Conservation (phyloP, 1,284 basidiomycete species). For the Sporisorium scitamineum region DNA sequence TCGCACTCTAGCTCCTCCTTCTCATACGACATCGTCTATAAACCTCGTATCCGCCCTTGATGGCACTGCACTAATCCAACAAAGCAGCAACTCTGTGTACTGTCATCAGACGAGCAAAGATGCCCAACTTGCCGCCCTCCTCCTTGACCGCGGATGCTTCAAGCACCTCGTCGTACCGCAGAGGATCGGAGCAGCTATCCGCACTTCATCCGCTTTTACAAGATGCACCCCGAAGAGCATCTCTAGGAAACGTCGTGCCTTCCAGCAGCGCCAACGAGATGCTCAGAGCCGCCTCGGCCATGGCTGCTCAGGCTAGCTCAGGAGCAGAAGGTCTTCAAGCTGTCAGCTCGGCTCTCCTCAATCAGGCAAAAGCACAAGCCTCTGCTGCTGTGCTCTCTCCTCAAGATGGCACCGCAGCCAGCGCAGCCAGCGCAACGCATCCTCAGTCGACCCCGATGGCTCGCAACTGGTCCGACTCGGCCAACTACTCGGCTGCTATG, state of each 20-base stretch:
- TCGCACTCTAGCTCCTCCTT: background rate
- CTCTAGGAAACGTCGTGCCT: conserved; percentile 12
- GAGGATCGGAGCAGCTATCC: conserved; percentile 39
- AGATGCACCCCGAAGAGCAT: conserved; percentile 23
- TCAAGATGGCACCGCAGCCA: background rate
- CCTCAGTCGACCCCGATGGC: conserved; percentile 34
- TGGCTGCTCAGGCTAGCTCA: conserved; percentile 53
- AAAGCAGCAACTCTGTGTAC: background rate
- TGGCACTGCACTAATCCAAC: background rate
- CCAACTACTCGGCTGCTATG: conserved; percentile 56
- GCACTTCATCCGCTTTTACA: background rate
- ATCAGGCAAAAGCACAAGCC: conserved; percentile 52
- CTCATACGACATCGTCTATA: background rate
- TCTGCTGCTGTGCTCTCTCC: conserved; percentile 17
- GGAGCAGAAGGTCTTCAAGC: conserved; percentile 53
- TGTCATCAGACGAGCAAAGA: background rate
- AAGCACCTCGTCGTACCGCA: conserved; percentile 18
- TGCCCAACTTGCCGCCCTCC: conserved; percentile 36
- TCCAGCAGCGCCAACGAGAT: conserved; percentile 48
- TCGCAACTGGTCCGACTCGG: conserved; percentile 41
- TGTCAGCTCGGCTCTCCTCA: conserved; percentile 53
- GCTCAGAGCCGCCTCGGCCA: conserved; percentile 54
- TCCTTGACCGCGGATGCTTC: conserved; percentile 19
- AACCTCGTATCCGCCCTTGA: background rate
- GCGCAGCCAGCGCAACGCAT: background rate